phyloP scores from a whole-genome alignment of 805 yeast genomes.

The Candida railenensis region DNA sequence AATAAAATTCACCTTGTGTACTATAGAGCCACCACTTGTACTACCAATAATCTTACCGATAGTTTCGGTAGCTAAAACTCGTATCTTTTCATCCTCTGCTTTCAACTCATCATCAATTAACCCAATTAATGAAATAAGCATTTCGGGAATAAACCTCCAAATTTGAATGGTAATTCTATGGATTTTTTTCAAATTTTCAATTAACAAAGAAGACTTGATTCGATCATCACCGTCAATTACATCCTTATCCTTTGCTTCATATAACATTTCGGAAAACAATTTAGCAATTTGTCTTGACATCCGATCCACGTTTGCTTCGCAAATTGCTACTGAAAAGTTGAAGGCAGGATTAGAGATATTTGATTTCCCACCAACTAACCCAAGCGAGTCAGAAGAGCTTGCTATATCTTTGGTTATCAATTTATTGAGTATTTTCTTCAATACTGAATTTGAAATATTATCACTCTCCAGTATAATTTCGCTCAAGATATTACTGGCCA shows the following conservation, averaged over 20 bases:
- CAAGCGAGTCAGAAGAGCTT: constrained; percentile 9
- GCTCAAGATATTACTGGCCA: constrained; percentile 67
- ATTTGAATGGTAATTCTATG: constrained; percentile 64
- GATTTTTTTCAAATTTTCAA: constrained; percentile 53
- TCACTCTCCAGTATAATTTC: constrained; percentile 75
- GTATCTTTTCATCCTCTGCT: constrained; percentile 62
- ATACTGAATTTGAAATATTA: constrained; percentile 55
- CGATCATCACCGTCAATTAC: constrained; percentile 16
- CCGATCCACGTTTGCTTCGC: constrained; percentile 68
- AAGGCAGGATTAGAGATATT: constrained; percentile 56
- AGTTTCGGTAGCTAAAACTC: constrained; percentile 70
- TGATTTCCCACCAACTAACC: constrained; percentile 8
- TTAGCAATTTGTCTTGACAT: constrained; percentile 76
- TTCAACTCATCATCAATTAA: constrained; percentile 76
- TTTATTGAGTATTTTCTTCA: constrained; percentile 59
- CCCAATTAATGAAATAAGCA: constrained; percentile 72
- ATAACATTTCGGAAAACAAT: constrained; percentile 73
- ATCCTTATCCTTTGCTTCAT: constrained; percentile 40
- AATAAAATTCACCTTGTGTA: constrained; percentile 56
- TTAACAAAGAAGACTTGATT: constrained; percentile 9
- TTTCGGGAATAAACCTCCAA: constrained; percentile 78
- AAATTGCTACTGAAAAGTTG: constrained; percentile 62
- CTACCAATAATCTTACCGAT: constrained; percentile 61
- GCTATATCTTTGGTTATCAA: constrained; percentile 8
- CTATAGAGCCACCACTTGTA: constrained; percentile 22